Conservation (phyloP, 2,329 filamentous ascomycete genomes). For the Diaporthe sp. region DNA sequence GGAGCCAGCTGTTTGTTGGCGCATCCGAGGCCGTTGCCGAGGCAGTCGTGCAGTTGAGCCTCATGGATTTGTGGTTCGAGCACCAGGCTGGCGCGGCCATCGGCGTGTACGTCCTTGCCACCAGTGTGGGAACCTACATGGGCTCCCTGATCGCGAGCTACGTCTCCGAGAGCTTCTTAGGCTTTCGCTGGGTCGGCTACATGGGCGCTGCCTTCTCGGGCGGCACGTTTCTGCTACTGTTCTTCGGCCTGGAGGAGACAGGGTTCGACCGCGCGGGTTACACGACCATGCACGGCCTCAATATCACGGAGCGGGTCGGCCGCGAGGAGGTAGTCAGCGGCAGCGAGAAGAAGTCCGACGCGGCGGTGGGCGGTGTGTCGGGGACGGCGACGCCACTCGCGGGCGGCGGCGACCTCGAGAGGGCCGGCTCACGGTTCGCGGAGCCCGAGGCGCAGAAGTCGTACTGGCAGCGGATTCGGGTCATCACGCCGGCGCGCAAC, state of each 20-base stretch:
- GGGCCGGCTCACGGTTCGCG: conserved; percentile 38
- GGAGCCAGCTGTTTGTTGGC: conserved; percentile 70
- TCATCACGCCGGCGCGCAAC: conserved; percentile 69
- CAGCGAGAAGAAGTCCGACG: conserved; percentile 40
- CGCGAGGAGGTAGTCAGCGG: conserved; percentile 35
- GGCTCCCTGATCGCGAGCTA: conserved; percentile 67
- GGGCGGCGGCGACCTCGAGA: conserved; percentile 38
- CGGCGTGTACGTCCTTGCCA: conserved; percentile 68
- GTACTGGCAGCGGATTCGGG: conserved; percentile 67
- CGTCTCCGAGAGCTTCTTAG: conserved; percentile 59
- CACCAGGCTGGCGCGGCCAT: conserved; percentile 68
- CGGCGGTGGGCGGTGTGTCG: neutral
- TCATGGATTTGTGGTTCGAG: conserved; percentile 70
- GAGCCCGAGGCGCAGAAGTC: conserved; percentile 55
- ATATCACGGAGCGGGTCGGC: conserved; percentile 44
- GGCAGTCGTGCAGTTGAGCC: conserved; percentile 68
- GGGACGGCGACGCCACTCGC: conserved; percentile 31
- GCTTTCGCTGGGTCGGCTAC: conserved; percentile 61
- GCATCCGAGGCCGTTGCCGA: conserved; percentile 70
- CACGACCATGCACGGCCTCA: conserved; percentile 44
- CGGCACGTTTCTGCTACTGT: conserved; percentile 50
- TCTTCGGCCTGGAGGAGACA: conserved; percentile 69
- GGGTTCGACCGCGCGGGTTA: conserved; percentile 60
- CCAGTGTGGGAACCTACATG: conserved; percentile 68
- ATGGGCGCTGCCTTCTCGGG: conserved; percentile 49